Evolutionary conservation across 2,329 filamentous ascomycete species (phyloP).

Genomic region (Alternaria sp.): DNA sequence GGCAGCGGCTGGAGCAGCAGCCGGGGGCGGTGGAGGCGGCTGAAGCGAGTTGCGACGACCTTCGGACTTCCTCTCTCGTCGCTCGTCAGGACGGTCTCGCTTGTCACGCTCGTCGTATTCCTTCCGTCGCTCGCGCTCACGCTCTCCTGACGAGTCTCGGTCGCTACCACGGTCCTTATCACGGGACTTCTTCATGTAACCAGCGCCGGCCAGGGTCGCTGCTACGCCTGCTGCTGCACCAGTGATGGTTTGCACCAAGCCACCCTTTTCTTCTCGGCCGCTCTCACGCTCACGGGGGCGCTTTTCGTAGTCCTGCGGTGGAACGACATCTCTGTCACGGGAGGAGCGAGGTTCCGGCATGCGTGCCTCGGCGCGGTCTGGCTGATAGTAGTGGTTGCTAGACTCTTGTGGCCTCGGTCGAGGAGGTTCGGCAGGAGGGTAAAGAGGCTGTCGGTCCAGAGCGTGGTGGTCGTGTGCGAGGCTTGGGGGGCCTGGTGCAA

Average conservation of each 20-base stretch:
- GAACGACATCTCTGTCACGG: conserved; percentile 29
- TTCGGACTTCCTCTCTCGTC: conserved; percentile 29
- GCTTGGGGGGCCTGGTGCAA: conserved; percentile 34
- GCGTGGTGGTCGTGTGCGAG: conserved; percentile 44
- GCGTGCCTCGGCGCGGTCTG: conserved; percentile 37
- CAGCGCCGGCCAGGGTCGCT: conserved; percentile 38
- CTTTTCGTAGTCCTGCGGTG: conserved; percentile 36
- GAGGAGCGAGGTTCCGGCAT: conserved; percentile 36
- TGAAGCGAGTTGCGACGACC: conserved; percentile 24
- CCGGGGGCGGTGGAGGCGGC: conserved; percentile 23
- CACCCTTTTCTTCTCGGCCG: conserved; percentile 16
- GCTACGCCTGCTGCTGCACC: conserved; percentile 40
- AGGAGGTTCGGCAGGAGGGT: conserved; percentile 20
- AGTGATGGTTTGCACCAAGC: conserved; percentile 32
- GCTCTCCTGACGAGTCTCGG: conserved; percentile 13
- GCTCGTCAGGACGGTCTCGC: conserved; percentile 34
- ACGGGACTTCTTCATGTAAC: conserved; percentile 34
- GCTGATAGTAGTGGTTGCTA: conserved; percentile 30
- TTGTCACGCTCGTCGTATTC: conserved; percentile 40
- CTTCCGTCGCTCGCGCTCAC: conserved; percentile 51
- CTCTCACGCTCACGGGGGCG: conserved; percentile 41
- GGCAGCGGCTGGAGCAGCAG: conserved; percentile 18
- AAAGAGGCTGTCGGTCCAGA: conserved; percentile 47
- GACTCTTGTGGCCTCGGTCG: conserved; percentile 24
- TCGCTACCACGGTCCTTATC: conserved; percentile 36